Evolutionary conservation across 2,329 filamentous ascomycete genomes (phyloP).

Genomic region (Colletotrichum lentis): DNA sequence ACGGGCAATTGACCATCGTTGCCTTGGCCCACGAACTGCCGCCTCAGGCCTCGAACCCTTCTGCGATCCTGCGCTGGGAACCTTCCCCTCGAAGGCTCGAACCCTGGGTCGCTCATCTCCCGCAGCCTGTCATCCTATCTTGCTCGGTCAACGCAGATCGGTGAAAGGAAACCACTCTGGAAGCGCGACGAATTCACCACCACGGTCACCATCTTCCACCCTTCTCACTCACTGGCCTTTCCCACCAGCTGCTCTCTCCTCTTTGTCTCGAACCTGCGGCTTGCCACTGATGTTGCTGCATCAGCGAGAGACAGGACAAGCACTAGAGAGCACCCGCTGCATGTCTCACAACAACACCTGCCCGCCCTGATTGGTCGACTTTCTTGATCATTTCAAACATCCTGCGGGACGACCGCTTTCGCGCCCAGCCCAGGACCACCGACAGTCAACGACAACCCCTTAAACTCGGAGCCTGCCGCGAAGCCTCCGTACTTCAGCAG

Average conservation of each 20-base stretch:
- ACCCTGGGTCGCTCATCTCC: constrained; percentile 33
- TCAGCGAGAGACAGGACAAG: constrained; percentile 36
- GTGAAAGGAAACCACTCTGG: constrained; percentile 12
- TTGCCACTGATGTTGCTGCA: constrained; percentile 15
- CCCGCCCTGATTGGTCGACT: constrained; percentile 25
- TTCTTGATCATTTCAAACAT: constrained; percentile 27
- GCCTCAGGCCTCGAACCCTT: constrained; percentile 27
- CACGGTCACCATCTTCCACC: constrained; percentile 11
- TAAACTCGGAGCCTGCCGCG: constrained; percentile 29
- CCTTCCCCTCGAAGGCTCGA: neutral
- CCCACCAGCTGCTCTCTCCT: neutral
- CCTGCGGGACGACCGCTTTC: constrained; percentile 15
- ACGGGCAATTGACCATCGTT: neutral
- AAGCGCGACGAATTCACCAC: neutral
- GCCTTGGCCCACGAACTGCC: constrained; percentile 19
- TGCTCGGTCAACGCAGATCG: constrained; percentile 31
- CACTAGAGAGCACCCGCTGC: constrained; percentile 21
- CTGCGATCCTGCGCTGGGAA: constrained; percentile 15
- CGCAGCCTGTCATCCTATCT: constrained; percentile 34
- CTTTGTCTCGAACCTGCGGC: neutral
- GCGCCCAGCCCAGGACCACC: constrained; percentile 9
- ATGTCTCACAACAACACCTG: constrained; percentile 22
- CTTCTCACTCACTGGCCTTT: constrained; percentile 9
- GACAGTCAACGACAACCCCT: constrained; percentile 30
- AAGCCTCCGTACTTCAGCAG: constrained; percentile 10